Evolutionary conservation across 2,329 filamentous ascomycete genomes (phyloP), one percentile per base, ranked within the genome.

Genomic region (Cercospora citrullina): DNA sequence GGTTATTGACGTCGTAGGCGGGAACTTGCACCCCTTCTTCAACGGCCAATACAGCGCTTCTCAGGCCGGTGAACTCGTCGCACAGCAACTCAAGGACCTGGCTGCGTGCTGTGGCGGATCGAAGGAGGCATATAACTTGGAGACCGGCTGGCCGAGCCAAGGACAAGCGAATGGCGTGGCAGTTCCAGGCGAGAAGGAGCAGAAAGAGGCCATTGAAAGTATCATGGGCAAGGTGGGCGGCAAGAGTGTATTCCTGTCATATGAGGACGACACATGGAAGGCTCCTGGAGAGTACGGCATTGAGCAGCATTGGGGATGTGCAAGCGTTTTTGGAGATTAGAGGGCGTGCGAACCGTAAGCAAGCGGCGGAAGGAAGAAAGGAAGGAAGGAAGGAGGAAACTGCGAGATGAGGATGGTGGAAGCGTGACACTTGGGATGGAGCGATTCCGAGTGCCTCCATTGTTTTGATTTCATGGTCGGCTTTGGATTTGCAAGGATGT

Each of bases 11-110:
- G 84, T 96, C 69, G 86, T 92, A 42, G 91, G 90, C 80, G 89
- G 88, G 81, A 97, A 97, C 86, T 89, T 96, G 76, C 94, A 98
- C 84, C 89, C 94, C 74, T 97, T 91, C 90, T 98, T 97, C 90
- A 96, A 96, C 85, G 78, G 87, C 57, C 83, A 86, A 67, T 86
- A 90, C 72, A 77, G 81, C 26, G 87, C 93, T 69, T 76, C 81
- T 4, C 77, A 86, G 61, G 93, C 94, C 65, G 94, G 94, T 78
- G 79, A 83, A 63, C 97, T 97, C 80, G 91, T 94, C 75, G 82
- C 85, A 72, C 78, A 84, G 75, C 89, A 97, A 86, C 87, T 97
- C 72, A 82, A 87, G 58, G 84, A 91, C 72, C 89, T 96, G 71
- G 82, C 88, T 78, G 79, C 80, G 74, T 83, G 92, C 74, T 98